A percentile compares a stretch with the other conserved stretches of the same genome.
These are phyloP conservation scores for Chamaecyparis obtusa DNA, from an alignment of 75 land plant species.

Conservation along the genomic window DNA sequence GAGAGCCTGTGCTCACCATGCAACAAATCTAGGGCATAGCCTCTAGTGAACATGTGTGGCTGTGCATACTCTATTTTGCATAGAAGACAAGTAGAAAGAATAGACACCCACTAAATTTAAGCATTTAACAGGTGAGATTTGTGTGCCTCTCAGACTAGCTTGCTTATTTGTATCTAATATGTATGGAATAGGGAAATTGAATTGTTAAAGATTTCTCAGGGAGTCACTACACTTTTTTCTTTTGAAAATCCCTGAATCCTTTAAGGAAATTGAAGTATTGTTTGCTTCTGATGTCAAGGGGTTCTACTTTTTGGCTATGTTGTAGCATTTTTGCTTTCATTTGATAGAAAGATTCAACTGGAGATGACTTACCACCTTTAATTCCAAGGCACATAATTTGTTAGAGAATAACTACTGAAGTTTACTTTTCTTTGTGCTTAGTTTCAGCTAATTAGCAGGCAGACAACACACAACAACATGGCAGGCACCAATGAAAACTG, in stretches of 20 bases:
- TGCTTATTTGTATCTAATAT: neutral
- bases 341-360: neutral
- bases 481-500: conserved; percentile 4
- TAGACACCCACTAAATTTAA: neutral
- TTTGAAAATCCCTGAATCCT: neutral
- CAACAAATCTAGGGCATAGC: neutral
- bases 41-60: neutral
- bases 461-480: neutral
- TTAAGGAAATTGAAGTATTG: neutral
- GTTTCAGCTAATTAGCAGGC: conserved; percentile 1
- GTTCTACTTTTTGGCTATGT: neutral
- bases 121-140: neutral
- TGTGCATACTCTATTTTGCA: neutral
- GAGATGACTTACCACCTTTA: neutral
- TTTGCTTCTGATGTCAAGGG: neutral
- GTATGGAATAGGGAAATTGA: neutral
- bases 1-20: neutral
- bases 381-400: neutral
- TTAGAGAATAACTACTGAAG: neutral
- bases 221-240: neutral
- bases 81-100: neutral
- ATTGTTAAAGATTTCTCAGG: neutral
- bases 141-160: neutral
- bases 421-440: neutral
- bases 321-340: neutral